A percentile compares a stretch with the other conserved stretches of the same genome.
Evolutionary conservation across 2,329 filamentous ascomycete species (phyloP).

Genomic region (Paraphaeosphaeria sporulosa): DNA sequence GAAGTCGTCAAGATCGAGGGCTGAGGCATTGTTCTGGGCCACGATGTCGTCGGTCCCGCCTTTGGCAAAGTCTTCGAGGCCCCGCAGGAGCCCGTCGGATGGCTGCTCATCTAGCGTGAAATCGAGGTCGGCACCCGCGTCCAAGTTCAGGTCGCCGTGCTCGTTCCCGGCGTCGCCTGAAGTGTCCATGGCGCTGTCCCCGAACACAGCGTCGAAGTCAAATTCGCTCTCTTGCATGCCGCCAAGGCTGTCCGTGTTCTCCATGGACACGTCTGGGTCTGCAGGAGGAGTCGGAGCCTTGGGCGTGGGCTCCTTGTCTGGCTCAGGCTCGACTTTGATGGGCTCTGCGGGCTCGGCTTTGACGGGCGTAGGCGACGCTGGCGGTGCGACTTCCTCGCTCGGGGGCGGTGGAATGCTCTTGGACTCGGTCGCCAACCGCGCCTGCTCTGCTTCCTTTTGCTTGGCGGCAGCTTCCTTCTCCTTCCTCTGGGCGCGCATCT

Average conservation of each 20-base stretch:
- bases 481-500: constrained; percentile 44
- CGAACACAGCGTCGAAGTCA: constrained; percentile 49
- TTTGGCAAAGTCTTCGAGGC: constrained; percentile 49
- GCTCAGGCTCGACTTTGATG: constrained; percentile 14
- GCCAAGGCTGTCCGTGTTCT: constrained; percentile 37
- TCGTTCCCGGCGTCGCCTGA: constrained; percentile 23
- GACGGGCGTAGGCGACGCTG: constrained; percentile 1
- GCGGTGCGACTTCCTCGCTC: constrained; percentile 15
- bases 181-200: constrained; percentile 36
- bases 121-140: constrained; percentile 35
- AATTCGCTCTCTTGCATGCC: constrained; percentile 45
- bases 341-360: constrained; percentile 12
- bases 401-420: constrained; percentile 15
- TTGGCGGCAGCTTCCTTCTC: constrained; percentile 46
- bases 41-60: constrained; percentile 25
- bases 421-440: constrained; percentile 40
- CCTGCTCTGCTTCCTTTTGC: constrained; percentile 40
- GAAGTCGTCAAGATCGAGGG: constrained; percentile 43
- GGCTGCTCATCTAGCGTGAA: constrained; percentile 43
- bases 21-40: constrained; percentile 18
- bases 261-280: constrained; percentile 43
- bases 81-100: constrained; percentile 36
- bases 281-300: constrained; percentile 24
- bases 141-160: constrained; percentile 34
- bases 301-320: constrained; percentile 25